Evolutionary conservation across 345 rosid species (phyloP).

Genomic region (Aquilaria malaccensis): DNA sequence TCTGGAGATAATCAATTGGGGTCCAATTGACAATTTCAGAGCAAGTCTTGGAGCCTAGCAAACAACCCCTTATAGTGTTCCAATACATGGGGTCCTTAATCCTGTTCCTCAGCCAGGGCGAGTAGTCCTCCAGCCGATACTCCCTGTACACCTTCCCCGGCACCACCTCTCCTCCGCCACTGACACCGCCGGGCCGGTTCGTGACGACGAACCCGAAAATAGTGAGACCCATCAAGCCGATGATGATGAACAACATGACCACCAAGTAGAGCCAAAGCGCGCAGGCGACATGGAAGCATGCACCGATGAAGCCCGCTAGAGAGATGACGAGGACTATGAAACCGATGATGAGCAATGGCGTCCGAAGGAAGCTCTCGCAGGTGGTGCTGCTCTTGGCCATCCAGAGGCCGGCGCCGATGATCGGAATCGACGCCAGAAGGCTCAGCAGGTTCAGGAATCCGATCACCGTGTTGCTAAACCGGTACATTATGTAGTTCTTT

Average conservation of each 20-base stretch:
- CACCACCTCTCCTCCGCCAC: slow-evolving; percentile 65
- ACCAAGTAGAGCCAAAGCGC: slow-evolving; percentile 87
- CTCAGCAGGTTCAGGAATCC: slow-evolving; percentile 82
- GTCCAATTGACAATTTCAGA: slow-evolving; percentile 63
- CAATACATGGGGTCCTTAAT: slow-evolving; percentile 51
- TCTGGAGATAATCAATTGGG: slow-evolving; percentile 67
- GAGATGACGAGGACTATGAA: slow-evolving; percentile 65
- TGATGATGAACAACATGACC: slow-evolving; percentile 72
- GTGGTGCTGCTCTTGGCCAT: slow-evolving; percentile 74
- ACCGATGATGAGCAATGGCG: slow-evolving; percentile 71
- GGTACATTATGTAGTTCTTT: slow-evolving; percentile 35
- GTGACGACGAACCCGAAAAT: slow-evolving; percentile 79
- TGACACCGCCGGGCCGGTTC: slow-evolving; percentile 14
- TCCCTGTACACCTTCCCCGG: slow-evolving; percentile 67
- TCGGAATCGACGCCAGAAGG: slow-evolving; percentile 72
- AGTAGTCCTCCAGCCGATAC: slow-evolving; percentile 61
- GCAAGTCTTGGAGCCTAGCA: slow-evolving; percentile 69
- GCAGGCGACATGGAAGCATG: slow-evolving; percentile 76
- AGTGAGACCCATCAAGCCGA: slow-evolving; percentile 53
- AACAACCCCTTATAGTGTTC: slow-evolving; percentile 61
- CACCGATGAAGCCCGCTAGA: slow-evolving; percentile 83
- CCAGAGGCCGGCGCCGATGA: slow-evolving; percentile 89
- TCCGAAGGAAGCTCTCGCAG: slow-evolving; percentile 81
- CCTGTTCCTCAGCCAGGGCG: slow-evolving; percentile 71
- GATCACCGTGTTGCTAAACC: slow-evolving; percentile 74